Base-by-base conservation (phyloP, 2,329 filamentous ascomycete genomes). In the Sarocladium kiliense region DNA sequence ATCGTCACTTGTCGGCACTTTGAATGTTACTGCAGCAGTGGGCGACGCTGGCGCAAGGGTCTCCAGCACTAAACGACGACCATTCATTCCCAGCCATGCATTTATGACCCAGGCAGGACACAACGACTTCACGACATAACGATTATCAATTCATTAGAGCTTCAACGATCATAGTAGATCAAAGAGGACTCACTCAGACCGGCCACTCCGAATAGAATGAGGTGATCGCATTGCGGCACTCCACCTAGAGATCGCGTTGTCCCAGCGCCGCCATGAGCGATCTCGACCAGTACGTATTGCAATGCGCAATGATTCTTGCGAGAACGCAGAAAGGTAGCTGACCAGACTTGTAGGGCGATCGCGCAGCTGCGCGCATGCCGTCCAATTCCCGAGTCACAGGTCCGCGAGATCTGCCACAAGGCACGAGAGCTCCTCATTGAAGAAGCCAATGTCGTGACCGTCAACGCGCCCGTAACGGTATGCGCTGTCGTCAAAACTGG, bases 371-470 rank as follows among this genome's bases (percentile, higher is more conserved):
- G 94, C 77, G 89, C 91, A 68, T 99, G 94, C 74, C 89, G 92
- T 59, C 92, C 93, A 55, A 99, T 99, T 63, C 93, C 94, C 59
- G 94, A 99, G 77, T 80, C 86, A 39, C 90, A 97, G 75, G 95
- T 99, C 58, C 88, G 93, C 68, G 93, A 99, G 74, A 81, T 99
- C 64, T 97, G 94, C 75, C 93, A 97, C 79, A 97, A 97, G 70
- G 94, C 94, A 54, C 85, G 94, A 60, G 94, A 99, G 76, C 82
- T 99, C 55, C 77, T 99, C 61, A 96, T 99, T 59, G 94, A 97
- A 72, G 94, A 99, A 75, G 93, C 91, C 61, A 97, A 99, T 69
- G 93, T 97, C 53, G 93, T 97, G 60, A 91, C 89, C 18, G 93
- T 99, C 59, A 88, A 93, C 68, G 93, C 93, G 58, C 93, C 93